Evolutionary conservation across 2,329 filamentous ascomycete species (phyloP), one percentile per base, ranked within the genome.

Genomic region (Aspergillus fructus): DNA sequence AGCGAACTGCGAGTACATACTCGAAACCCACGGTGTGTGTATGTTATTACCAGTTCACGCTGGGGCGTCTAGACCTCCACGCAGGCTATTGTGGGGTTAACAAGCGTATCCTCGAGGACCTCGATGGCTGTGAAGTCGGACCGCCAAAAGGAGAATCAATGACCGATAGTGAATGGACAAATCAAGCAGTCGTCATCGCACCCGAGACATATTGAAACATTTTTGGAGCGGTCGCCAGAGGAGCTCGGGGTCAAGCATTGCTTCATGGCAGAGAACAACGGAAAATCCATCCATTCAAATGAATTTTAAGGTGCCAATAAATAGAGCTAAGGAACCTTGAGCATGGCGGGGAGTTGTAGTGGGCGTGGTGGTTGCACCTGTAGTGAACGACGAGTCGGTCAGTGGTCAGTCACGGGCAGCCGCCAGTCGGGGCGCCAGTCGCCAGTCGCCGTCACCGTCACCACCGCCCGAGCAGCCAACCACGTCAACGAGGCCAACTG

Each of bases 381-480:
- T 4, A 21, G 21, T 21, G 21, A 21, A 21, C 21, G 21, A 21
- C 21, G 3, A 21, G 21, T 21, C 21, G 21, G 21, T 21, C 21
- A 21, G 21, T 21, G 21, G 24, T 27, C 24, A 27, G 24, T 27
- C 24, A 27, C 24, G 24, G 24, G 8, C 24, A 27, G 8, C 8
- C 24, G 7, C 24, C 27, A 30, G 27, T 17, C 48, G 33, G 27
- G 47, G 39, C 34, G 41, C 68, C 71, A 71, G 34, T 37, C 34
- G 41, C 68, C 71, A 71, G 34, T 37, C 72, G 68, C 70, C 68
- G 64, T 65, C 64, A 55, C 56, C 62, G 64, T 67, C 65, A 68
- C 64, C 64, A 66, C 64, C 62, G 64, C 59, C 58, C 27, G 27
- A 30, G 61, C 65, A 65, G 64, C 59, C 57, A 63, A 66, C 66